Percentiles rank a stretch among this genome's conserved stretches.
Evolutionary conservation across 768 basidiomycete genomes (phyloP).

Genomic region (Phlebiopsis gigantea): DNA sequence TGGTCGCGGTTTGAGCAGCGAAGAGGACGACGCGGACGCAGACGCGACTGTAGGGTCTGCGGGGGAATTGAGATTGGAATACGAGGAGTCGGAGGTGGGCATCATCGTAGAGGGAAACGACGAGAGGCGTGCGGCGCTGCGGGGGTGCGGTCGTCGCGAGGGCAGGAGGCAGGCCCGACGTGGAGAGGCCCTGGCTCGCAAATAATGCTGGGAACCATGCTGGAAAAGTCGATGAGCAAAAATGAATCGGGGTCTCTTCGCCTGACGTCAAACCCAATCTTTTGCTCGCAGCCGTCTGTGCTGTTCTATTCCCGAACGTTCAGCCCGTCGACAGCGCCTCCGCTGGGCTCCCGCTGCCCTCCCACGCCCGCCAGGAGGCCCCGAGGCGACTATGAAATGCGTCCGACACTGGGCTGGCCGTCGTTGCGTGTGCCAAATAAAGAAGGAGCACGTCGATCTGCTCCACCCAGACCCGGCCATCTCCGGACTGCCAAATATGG

Average conservation of each 20-base stretch:
- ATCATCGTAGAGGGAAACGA: constrained; percentile 3
- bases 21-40: not conserved
- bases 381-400: too few species aligned
- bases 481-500: not conserved
- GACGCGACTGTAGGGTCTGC: not conserved
- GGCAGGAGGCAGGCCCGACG: not conserved
- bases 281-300: not conserved
- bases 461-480: not conserved
- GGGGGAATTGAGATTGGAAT: not conserved
- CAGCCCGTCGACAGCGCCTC: too few species aligned
- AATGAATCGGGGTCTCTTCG: constrained; percentile 4
- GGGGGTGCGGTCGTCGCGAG: constrained; percentile 3
- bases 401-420: too few species aligned
- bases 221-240: not conserved
- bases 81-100: constrained; percentile 7
- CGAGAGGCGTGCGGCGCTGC: not conserved
- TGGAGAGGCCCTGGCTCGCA: not conserved
- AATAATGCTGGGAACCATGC: not conserved
- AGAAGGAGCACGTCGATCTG: not conserved
- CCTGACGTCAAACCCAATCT: constrained; percentile 4
- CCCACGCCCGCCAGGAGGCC: not conserved
- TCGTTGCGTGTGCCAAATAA: not conserved
- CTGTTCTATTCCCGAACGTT: constrained; percentile 1
- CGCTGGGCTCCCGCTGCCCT: not conserved
- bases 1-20: constrained; percentile 1